Percentiles rank a stretch among this genome's conserved stretches.
Conservation (phyloP, 768 basidiomycete species). For the Lactarius trivialis region DNA sequence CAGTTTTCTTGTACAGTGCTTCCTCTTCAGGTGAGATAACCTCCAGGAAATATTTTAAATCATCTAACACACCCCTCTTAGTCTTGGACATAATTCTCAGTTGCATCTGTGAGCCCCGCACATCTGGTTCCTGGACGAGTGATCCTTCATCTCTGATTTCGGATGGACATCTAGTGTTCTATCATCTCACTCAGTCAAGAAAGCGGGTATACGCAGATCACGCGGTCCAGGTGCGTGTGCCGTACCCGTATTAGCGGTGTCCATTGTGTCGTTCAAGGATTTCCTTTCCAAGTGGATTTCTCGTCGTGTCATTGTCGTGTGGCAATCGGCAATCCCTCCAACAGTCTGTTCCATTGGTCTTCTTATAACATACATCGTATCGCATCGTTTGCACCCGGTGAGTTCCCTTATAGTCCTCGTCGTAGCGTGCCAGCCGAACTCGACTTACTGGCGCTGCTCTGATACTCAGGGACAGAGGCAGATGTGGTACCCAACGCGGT, state of each 20-base stretch:
- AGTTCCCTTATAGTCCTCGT: background rate
- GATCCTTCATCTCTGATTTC: background rate
- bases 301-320: background rate
- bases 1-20: background rate
- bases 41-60: background rate
- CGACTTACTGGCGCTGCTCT: background rate
- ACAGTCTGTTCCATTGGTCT: background rate
- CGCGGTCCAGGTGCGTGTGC: background rate
- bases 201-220: background rate
- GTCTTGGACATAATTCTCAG: conserved; percentile 3
- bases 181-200: background rate
- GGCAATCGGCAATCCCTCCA: conserved; percentile 10
- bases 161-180: background rate
- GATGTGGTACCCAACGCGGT: conserved; percentile 1
- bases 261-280: background rate
- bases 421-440: background rate
- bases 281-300: background rate
- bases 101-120: background rate
- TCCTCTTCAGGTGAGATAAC: conserved; percentile 1
- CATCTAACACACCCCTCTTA: background rate
- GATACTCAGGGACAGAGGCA: background rate
- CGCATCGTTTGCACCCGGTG: background rate
- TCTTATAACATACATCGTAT: background rate
- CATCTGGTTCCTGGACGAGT: background rate
- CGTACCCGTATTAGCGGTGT: no score